phyloP scores from a whole-genome alignment of 805 yeast genomes.

The Teunomyces tritomae region DNA sequence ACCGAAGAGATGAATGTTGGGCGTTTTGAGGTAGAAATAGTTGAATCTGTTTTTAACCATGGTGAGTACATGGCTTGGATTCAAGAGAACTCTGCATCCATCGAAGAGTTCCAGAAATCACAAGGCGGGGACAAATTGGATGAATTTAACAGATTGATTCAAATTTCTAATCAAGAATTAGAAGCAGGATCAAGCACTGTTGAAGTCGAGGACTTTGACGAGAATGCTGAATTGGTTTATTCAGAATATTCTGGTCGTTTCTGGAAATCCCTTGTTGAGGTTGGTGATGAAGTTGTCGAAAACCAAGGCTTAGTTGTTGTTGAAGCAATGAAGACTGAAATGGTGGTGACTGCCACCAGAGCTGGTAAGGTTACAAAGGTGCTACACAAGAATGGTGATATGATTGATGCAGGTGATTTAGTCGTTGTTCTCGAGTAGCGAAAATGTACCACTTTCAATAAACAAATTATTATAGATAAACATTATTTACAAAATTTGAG shows the following conservation, averaged over 20 bases:
- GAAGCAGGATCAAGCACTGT: conserved; percentile 48
- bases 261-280: conserved; percentile 87
- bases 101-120: conserved; percentile 59
- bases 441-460: too few relatives aligned
- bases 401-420: conserved; percentile 95
- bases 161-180: conserved; percentile 73
- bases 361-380: conserved; percentile 72
- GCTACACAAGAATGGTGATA: conserved; percentile 83
- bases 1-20: conserved; percentile 80
- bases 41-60: conserved; percentile 80
- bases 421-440: conserved; percentile 71
- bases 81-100: conserved; percentile 66
- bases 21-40: conserved; percentile 68
- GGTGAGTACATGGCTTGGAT: conserved; percentile 77
- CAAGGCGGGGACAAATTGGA: conserved; percentile 82
- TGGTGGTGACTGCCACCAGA: conserved; percentile 74
- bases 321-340: conserved; percentile 98
- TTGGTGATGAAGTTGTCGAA: conserved; percentile 67
- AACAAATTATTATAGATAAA: too few relatives aligned
- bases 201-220: conserved; percentile 59
- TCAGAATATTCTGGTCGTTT: conserved; percentile 96
- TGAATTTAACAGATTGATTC: conserved; percentile 82
- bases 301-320: conserved; percentile 85
- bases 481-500: too few relatives aligned
- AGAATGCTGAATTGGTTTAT: conserved; percentile 78